Base-by-base conservation (phyloP, 352 stramenopile genomes). In the Globisporangium heterothallicum region DNA sequence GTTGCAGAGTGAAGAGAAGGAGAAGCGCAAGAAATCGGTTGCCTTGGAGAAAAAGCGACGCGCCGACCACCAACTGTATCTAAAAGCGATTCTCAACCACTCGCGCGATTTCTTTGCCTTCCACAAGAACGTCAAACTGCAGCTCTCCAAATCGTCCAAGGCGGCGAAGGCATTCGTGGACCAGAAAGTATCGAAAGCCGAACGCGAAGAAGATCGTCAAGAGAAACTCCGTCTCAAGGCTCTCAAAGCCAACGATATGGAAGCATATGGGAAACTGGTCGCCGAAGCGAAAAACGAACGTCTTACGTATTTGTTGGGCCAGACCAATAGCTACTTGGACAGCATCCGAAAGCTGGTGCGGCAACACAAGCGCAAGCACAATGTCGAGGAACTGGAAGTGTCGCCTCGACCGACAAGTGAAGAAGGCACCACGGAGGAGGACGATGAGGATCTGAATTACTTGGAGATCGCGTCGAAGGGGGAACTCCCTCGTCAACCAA, bases 231-330 rank as follows among this genome's bases (percentile, higher is more conserved):
- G 84, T 72, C 66, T 94, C 1, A 95, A 95, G 68, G 88, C 88
- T 1, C 63, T 97, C 7, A 95, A 95, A 46, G 85, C 85, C 1
- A 98, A 99, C 59, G 94, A 99, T 70, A 99, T 99, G 93, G 87
- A 97, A 46, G 95, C 93, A 0, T 99, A 99, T 66, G 96, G 86
- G 1, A 97, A 97, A 49, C 70, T 99, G 8, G 81, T 99, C 3
- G 93, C 97, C 12, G 95, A 98, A 58, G 97, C 95, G 5, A 98
- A 98, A 74, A 99, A 98, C 64, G 95, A 99, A 48, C 87, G 96
- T 60, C 57, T 99, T 29, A 97, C 97, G 56, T 99, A 97, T 58
- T 67, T 99, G 51, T 69, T 98, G 40, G 94, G 94, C 7, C 96
- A 98, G 59, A 99, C 94, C 2, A 97, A 99, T 65, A 92, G 87